Evolutionary conservation across 2,329 filamentous ascomycete genomes (phyloP), one percentile per base, ranked within the genome.

Genomic region (Dactylonectria macrodidyma): DNA sequence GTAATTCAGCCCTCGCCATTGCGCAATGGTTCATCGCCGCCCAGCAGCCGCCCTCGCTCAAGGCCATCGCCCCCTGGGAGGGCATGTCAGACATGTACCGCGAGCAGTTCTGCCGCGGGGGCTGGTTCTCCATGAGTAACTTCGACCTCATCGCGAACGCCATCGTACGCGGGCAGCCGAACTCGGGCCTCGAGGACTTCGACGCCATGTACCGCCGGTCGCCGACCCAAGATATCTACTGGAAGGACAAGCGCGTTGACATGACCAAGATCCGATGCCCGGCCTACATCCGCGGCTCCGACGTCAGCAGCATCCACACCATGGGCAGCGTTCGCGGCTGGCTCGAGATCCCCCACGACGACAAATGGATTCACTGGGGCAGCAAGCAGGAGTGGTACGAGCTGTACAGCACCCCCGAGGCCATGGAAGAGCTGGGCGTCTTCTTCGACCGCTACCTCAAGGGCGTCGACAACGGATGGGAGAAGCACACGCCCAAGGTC

Each of bases 31-130:
- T 71, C 58, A 72, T 71, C 0, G 71, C 73, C 1, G 67, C 71
- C 5, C 50, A 69, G 44, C 68, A 68, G 19, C 71, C 71, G 3
- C 73, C 73, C 1, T 68, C 65, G 1, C 59, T 75, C 12, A 74
- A 73, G n/a, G 70, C 70, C 22, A 75, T 75, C 14, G 72, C 73
- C 1, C 73, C 86, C 78, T 65, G 62, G 62, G 62, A 65, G 57
- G 62, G 62, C 57, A 50, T 50, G 41, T 33, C 44, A 7, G 60
- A 63, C 52, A 33, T 63, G 33, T 63, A 63, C 30, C 60, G 60
- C 22, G 64, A 66, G 59, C 67, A 69, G 44, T 69, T 69, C 51
- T 64, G 56, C 3, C 59, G 67, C 5, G 67, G 67, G n/a, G 67
- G 67, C 3, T 67, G 63, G 56, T 69, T 67, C 64, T 63, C 56